These are phyloP conservation scores for Colletotrichum euphorbiae DNA, from an alignment of 2,329 filamentous ascomycete genomes.

Conservation along the genomic window DNA sequence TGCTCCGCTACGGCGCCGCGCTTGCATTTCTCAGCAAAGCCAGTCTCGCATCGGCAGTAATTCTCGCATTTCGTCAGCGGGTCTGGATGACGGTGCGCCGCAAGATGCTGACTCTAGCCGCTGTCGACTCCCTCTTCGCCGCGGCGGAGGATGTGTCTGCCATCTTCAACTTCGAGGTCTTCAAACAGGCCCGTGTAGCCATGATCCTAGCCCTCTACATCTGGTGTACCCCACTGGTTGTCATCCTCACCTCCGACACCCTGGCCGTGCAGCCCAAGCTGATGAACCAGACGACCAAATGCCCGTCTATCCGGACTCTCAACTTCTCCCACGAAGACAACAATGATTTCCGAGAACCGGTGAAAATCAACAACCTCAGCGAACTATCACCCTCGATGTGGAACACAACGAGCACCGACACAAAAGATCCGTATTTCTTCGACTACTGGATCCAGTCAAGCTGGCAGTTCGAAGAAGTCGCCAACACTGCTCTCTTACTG, in stretches of 20 bases:
- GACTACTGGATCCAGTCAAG: slow-evolving; percentile 49
- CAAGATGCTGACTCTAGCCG: slow-evolving; percentile 41
- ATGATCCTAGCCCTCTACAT: slow-evolving; percentile 50
- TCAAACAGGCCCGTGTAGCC: slow-evolving; percentile 48
- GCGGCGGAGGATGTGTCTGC: slow-evolving; percentile 48
- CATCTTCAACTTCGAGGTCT: slow-evolving; percentile 47
- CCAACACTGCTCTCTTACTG: slow-evolving; percentile 45
- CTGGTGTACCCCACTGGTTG: slow-evolving; percentile 53
- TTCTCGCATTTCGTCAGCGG: slow-evolving; percentile 44
- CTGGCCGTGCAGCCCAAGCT: slow-evolving; percentile 47
- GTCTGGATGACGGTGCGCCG: slow-evolving; percentile 43
- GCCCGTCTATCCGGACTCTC: slow-evolving; percentile 47
- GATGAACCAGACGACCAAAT: slow-evolving; percentile 44
- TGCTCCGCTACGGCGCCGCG: slow-evolving; percentile 51
- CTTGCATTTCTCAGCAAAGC: slow-evolving; percentile 53
- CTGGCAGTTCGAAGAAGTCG: slow-evolving; percentile 44
- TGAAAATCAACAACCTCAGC: slow-evolving; percentile 44
- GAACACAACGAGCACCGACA: slow-evolving; percentile 47
- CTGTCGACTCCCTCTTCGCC: slow-evolving; percentile 48
- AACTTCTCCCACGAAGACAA: slow-evolving; percentile 51
- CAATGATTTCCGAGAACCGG: slow-evolving; percentile 49
- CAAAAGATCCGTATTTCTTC: slow-evolving; percentile 44
- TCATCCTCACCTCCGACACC: slow-evolving; percentile 54
- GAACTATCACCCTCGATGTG: slow-evolving; percentile 47
- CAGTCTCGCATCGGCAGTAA: slow-evolving; percentile 48